Base-by-base conservation (phyloP, 2,329 filamentous ascomycete species). In the Xylaria sp. region DNA sequence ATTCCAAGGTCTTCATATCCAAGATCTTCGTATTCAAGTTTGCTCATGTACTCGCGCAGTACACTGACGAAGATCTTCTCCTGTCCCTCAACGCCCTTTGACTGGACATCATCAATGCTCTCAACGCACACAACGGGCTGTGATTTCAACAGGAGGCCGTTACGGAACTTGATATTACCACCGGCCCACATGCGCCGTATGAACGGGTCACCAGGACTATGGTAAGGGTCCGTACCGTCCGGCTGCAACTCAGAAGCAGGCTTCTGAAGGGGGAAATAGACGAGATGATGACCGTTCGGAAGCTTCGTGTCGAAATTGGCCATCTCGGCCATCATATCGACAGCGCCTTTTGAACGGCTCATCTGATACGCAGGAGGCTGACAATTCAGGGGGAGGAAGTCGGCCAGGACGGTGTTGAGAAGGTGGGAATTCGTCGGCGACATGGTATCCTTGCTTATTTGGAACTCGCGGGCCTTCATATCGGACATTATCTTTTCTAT, bases 171-270 rank as follows among this genome's bases (percentile, higher is more conserved):
- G 7, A 97, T 72, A 39, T 81, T 80, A 0, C 93, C 94, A 26
- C 92, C 92, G 13, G 90, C 91, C 94, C 94, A 99, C 76, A 99
- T 85, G 17, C 94, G 86, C 19, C 90, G 83, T 46, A 80, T 80
- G 69, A 90, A 96, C 1, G 86, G 85, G 3, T 69, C 69, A 1
- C 88, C 90, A 0, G 93, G 93, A 20, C 80, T 86, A 68, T 96
- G 91, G 48, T 88, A 78, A 4, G 83, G 77, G 69, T 97, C 93
- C 1, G 92, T 95, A 52, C 94, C 93, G 74, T 99, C 94, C 1
- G 85, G 77, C 17, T 91, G 80, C 40, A 97, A 82, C 29, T 77
- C 63, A 7, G 80, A 82, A 13, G 83, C 75, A 1, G 82, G 77
- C 17, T 88, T 76, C 58, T 85, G 82, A 9, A 89, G 82, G 54